Base-by-base conservation (phyloP, 345 rosid genomes). In the Euphorbia peplus region DNA sequence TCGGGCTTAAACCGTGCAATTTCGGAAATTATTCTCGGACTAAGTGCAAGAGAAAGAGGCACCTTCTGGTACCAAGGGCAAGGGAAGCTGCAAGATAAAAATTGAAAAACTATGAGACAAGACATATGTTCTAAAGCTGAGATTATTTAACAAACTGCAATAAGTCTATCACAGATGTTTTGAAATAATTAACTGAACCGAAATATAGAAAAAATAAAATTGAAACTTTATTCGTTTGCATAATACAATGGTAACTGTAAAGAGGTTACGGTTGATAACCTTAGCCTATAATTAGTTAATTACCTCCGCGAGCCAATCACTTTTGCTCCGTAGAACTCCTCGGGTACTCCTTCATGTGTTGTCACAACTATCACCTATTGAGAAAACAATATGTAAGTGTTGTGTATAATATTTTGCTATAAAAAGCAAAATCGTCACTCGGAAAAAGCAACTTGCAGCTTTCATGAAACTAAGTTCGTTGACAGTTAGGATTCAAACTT, bases 311-410 rank as follows among this genome's bases (percentile, higher is more conserved):
- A 95, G 70, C 99, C 99, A 51, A 95, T 91, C 84, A 87, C 78
- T 81, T 86, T 90, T 29, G 99, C 98, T 71, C 99, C 99, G 74
- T 95, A 85, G 69, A 95, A 95, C 78, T 95, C 99, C 35, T 83
- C 72, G 0, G 99, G 99, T 47, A 95, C 96, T 74, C 99, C 99
- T 86, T 91, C 99, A 70, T 95, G 99, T 68, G 99, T 95, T 5
- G 99, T 95, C 67, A 95, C 96, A 19, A 95, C 99, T 87, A 95
- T 80, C 66, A 91, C 99, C 99, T 93, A 71, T 55, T 28, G 75
- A 18, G 53, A 55, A 32, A 54, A 32, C 11, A 13, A 52, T 53
- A 19, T 19, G 39, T 73, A 55, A 73, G 62, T 62, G 70, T 48
- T 58, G 42, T 28, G 63, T 18, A 69, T 11, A 22, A 37, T 51